Evolutionary conservation across 495 filamentous ascomycete species (phyloP).

Genomic region (Terfezia boudieri): DNA sequence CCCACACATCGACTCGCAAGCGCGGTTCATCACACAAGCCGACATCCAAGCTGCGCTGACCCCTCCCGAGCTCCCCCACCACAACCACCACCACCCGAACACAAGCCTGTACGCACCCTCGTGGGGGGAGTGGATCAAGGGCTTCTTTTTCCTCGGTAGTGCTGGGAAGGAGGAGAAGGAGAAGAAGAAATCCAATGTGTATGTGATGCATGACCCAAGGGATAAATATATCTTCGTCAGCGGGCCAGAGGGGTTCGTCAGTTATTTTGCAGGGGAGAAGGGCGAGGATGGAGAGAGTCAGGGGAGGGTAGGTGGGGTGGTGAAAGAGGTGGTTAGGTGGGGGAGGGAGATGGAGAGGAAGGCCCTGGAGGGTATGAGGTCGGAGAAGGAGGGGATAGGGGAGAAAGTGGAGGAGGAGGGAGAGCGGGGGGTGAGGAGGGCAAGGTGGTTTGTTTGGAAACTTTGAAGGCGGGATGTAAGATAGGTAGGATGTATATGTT

Average conservation of each 20-base stretch:
- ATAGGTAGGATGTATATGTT: too few species aligned
- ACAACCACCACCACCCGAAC: neutral
- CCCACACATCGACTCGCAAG: neutral
- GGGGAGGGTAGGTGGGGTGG: constrained; percentile 33
- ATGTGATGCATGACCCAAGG: constrained; percentile 12
- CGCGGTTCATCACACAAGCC: neutral
- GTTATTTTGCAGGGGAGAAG: constrained; percentile 55
- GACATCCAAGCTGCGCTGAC: neutral
- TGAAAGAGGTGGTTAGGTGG: constrained; percentile 21
- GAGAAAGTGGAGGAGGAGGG: neutral
- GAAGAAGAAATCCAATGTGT: constrained; percentile 3
- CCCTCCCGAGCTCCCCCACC: neutral
- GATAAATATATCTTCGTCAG: constrained; percentile 53
- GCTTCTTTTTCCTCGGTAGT: neutral
- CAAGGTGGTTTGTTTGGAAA: neutral
- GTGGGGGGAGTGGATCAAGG: neutral
- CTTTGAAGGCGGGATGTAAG: too few species aligned
- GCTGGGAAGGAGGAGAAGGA: constrained; percentile 4
- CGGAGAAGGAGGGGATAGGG: constrained; percentile 23
- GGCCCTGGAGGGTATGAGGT: neutral
- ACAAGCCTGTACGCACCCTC: too few species aligned
- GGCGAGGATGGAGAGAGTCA: constrained; percentile 47
- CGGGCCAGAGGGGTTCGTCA: constrained; percentile 77
- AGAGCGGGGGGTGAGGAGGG: neutral
- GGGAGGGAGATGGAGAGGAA: neutral